Percentiles rank a stretch among this genome's conserved stretches.
These are phyloP conservation scores for Oryza coarctata DNA, from an alignment of 176 grass and related monocot species.

Conservation along the genomic window DNA sequence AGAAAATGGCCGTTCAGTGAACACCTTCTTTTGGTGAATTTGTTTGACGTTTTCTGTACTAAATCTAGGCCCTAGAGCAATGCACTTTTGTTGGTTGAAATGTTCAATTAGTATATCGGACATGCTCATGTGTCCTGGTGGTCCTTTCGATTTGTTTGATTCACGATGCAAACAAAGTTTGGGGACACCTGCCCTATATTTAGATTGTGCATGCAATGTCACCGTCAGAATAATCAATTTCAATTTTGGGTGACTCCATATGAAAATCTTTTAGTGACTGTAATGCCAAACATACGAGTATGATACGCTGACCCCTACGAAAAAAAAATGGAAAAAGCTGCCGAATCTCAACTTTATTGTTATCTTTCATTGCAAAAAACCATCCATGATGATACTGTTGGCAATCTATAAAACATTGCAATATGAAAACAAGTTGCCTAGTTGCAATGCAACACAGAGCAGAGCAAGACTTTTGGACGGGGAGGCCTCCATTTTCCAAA, in stretches of 20 bases:
- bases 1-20: background rate
- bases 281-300: background rate
- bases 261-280: no score
- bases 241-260: no score
- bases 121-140: constrained; percentile 23
- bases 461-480: background rate
- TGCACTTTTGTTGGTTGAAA: constrained; percentile 28
- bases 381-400: background rate
- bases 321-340: background rate
- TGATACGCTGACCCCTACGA: background rate
- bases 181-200: constrained; percentile 9
- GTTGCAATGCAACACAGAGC: background rate
- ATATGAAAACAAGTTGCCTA: background rate
- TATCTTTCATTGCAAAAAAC: background rate
- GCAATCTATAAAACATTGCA: background rate
- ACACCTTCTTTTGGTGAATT: background rate
- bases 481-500: background rate
- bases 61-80: background rate
- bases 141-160: constrained; percentile 30
- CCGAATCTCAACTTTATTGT: background rate
- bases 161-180: constrained; percentile 21
- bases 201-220: constrained; percentile 26
- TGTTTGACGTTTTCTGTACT: background rate
- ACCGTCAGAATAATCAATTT: background rate
- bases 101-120: constrained; percentile 10